Evolutionary conservation across 495 filamentous ascomycete genomes (phyloP).

Genomic region (Diplogelasinospora grovesii): DNA sequence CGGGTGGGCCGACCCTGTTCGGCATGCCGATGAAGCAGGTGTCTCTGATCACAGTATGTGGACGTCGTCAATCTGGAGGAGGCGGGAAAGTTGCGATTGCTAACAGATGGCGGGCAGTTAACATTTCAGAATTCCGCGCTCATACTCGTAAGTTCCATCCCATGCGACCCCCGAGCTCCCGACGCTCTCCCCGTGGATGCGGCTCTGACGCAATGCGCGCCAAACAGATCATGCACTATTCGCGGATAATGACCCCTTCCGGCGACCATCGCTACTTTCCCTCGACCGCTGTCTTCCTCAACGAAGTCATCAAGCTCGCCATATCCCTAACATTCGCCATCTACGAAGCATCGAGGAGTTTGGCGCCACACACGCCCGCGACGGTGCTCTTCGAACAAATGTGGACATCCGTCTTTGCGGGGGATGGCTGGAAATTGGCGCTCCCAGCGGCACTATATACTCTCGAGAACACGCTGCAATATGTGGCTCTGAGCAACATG

Average conservation of each 20-base stretch:
- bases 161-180: background rate
- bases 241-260: slow-evolving; percentile 77
- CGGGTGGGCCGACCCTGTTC: slow-evolving; percentile 41
- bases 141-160: slow-evolving; percentile 54
- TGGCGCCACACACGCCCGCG: slow-evolving; percentile 68
- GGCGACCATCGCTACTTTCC: slow-evolving; percentile 82
- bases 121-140: slow-evolving; percentile 74
- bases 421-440: slow-evolving; percentile 95
- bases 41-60: slow-evolving; percentile 66
- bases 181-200: background rate
- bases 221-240: slow-evolving; percentile 79
- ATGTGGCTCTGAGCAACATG: slow-evolving; percentile 84
- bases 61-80: background rate
- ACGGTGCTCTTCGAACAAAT: slow-evolving; percentile 74
- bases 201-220: slow-evolving; percentile 8
- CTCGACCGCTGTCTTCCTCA: slow-evolving; percentile 90
- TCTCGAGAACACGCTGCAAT: slow-evolving; percentile 84
- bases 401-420: slow-evolving; percentile 72
- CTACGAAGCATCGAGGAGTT: slow-evolving; percentile 72
- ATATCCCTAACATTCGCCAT: slow-evolving; percentile 80
- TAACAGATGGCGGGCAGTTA: slow-evolving; percentile 43
- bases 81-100: slow-evolving; percentile 20
- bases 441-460: slow-evolving; percentile 88
- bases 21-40: slow-evolving; percentile 70
- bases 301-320: slow-evolving; percentile 84